Conservation (phyloP, 164 flowering plant genomes). For the Magnolia changhungtana region DNA sequence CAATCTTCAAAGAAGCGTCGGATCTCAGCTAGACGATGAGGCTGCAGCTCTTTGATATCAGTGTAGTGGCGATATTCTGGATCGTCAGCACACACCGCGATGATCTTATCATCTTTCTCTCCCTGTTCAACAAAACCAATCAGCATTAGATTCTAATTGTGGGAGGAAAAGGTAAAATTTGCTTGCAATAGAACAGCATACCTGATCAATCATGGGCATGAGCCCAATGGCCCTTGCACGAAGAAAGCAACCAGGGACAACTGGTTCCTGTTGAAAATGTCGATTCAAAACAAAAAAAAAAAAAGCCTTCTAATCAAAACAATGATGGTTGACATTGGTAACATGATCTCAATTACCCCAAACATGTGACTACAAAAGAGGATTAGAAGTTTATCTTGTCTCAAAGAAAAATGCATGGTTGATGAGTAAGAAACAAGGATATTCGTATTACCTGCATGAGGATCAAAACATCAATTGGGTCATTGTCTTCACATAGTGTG, state of each 20-base stretch:
- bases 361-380: not conserved
- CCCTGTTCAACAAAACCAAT: conserved; percentile 34
- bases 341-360: no score
- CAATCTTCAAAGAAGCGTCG: conserved; percentile 78
- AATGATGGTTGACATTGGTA: not conserved
- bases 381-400: not conserved
- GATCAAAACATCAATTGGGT: conserved; percentile 66
- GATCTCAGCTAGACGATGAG: conserved; percentile 66
- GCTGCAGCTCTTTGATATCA: conserved; percentile 58
- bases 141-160: not conserved
- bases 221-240: conserved; percentile 64
- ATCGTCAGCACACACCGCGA: conserved; percentile 78
- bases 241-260: conserved; percentile 65
- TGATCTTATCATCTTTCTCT: conserved; percentile 74
- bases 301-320: no score
- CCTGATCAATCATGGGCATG: conserved; percentile 67
- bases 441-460: conserved; percentile 58
- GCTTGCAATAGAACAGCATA: not conserved
- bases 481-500: conserved; percentile 70
- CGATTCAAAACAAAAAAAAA: not conserved
- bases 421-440: not conserved
- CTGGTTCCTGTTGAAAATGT: conserved; percentile 49
- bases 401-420: not conserved
- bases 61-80: conserved; percentile 65
- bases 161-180: not conserved